A percentile compares a stretch with the other conserved stretches of the same genome.
Evolutionary conservation across 31 red algal species (phyloP).

Genomic region (Endocladia muricata): DNA sequence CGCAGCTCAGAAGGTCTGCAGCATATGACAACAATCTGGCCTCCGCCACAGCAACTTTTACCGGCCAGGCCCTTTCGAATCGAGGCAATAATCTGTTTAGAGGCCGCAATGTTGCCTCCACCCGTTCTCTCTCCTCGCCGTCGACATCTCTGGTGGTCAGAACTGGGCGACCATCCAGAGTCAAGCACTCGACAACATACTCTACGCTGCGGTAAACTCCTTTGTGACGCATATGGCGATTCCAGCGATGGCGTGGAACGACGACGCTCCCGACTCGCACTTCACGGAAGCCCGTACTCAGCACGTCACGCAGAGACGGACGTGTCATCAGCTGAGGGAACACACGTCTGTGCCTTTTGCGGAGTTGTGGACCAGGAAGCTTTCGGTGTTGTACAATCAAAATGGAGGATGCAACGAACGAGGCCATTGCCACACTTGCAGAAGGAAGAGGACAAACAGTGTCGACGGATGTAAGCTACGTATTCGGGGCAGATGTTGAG

Average conservation of each 20-base stretch:
- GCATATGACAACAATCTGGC: constrained; percentile 31
- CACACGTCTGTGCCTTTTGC: not conserved
- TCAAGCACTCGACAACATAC: constrained; percentile 41
- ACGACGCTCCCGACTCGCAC: constrained; percentile 38
- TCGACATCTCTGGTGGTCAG: constrained; percentile 3
- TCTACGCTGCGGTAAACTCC: constrained; percentile 64
- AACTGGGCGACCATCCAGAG: constrained; percentile 12
- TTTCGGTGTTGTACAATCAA: not conserved
- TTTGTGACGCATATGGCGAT: constrained; percentile 14
- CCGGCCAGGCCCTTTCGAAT: constrained; percentile 44
- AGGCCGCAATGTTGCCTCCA: constrained; percentile 39
- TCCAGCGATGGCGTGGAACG: constrained; percentile 65
- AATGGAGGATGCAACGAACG: not conserved
- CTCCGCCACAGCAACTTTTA: constrained; percentile 31
- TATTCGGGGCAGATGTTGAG: too few relatives aligned
- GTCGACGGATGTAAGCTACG: too few relatives aligned
- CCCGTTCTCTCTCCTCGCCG: not conserved
- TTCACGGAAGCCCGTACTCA: not conserved
- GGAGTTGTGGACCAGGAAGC: not conserved
- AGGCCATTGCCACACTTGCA: too few relatives aligned
- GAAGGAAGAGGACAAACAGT: too few relatives aligned
- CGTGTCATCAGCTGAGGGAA: not conserved
- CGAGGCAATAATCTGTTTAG: constrained; percentile 40
- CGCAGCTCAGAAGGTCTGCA: constrained; percentile 30
- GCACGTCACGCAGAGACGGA: not conserved